Base-by-base conservation (phyloP, 2,329 filamentous ascomycete species). In the Cryphonectria radicalis region DNA sequence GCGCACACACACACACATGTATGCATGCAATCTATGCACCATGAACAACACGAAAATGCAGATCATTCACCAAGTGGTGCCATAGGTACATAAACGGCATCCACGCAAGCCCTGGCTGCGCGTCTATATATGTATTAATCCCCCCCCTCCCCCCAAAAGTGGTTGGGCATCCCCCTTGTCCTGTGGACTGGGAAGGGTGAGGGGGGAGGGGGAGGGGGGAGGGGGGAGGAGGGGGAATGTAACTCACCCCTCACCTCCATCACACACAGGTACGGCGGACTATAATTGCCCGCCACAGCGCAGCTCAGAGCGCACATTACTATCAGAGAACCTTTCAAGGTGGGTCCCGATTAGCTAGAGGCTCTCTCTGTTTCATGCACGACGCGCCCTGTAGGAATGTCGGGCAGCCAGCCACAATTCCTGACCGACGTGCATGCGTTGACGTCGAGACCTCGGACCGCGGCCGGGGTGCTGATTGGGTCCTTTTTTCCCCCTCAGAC, bases 361-460 rank as follows among this genome's bases (percentile, higher is more conserved):
- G 59, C 59, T n/a, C 35, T 50, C 46, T 50, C 46, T n/a, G 7
- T 40, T 62, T 40, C 6, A 64, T 43, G 62, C 42, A 64, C 62
- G 5, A n/a, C 7, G 14, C 62, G 11, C n/a, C 40, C n/a, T 64
- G n/a, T 17, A 64, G 19, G 40, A 64, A 28, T 46, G n/a, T 42
- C 62, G 35, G 62, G 37, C n/a, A 55, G 62, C 53, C n/a, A 53
- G 66, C 67, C 67, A 63, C 63, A 53, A 37, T 43, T 43, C 37
- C 42, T 3, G 32, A 32, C 46, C 63, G 63, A 53, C 67, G 66
- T 70, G 67, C 70, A 72, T 59, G 42, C 62, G 40, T 35, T 28
- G 55, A 60, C 43, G 19, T 57, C 57, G 66, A 65, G 17, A 32
- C n/a, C 37, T 60, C 17, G 32, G 32, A 43, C 40, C 22, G n/a